Conservation (phyloP, 805 yeast genomes). For the Kazachstania africana region DNA sequence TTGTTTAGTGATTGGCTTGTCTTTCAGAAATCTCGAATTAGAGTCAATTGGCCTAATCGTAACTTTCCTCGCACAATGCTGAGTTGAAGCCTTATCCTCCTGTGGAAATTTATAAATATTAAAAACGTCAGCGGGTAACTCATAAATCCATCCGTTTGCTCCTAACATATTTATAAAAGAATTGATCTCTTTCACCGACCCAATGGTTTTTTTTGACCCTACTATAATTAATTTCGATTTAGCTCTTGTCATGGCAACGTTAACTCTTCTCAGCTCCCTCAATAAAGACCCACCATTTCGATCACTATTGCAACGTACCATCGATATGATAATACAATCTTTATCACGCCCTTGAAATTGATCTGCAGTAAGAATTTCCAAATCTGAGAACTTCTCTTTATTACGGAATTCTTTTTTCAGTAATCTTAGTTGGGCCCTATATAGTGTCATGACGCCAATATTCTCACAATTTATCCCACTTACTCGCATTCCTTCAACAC, state of each 20-base stretch:
- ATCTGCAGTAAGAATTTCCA: slow-evolving; percentile 88
- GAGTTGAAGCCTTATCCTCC: too few species aligned
- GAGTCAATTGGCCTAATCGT: too few species aligned
- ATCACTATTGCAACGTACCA: slow-evolving; percentile 69
- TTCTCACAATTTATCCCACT: slow-evolving; percentile 49
- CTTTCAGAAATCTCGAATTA: too few species aligned
- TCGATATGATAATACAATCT: slow-evolving; percentile 77
- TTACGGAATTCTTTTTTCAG: slow-evolving; percentile 25
- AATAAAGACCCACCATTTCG: slow-evolving; percentile 64
- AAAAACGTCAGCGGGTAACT: slow-evolving; percentile 37
- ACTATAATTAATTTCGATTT: slow-evolving; percentile 69
- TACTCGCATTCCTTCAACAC: slow-evolving; percentile 43
- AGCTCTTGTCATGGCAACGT: slow-evolving; percentile 91
- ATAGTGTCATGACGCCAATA: slow-evolving; percentile 84
- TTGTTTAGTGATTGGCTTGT: too few species aligned
- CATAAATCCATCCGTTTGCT: slow-evolving; percentile 50
- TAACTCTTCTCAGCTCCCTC: slow-evolving; percentile 82
- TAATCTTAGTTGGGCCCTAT: slow-evolving; percentile 65
- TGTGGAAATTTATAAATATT: slow-evolving; percentile 28
- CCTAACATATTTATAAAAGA: slow-evolving; percentile 51
- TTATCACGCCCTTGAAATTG: slow-evolving; percentile 94
- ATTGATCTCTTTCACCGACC: slow-evolving; percentile 12
- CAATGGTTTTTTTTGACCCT: slow-evolving; percentile 59
- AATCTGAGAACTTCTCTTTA: slow-evolving; percentile 23
- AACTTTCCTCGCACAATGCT: too few species aligned